phyloP scores from a whole-genome alignment of 495 filamentous ascomycete species.

The Penicillium malachiteum region DNA sequence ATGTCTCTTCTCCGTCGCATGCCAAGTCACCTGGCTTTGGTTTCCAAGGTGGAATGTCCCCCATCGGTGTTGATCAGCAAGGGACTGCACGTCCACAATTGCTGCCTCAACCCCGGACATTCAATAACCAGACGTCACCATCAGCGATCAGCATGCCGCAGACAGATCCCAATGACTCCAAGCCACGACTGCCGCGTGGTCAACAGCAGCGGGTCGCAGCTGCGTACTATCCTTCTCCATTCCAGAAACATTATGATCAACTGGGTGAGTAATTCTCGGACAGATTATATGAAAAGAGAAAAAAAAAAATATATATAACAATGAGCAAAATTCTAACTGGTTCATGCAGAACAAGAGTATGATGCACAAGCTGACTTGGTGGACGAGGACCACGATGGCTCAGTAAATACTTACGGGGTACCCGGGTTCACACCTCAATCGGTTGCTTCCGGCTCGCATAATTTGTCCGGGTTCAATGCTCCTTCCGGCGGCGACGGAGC shows the following conservation, averaged over 20 bases:
- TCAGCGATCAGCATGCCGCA: conserved; percentile 44
- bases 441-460: conserved; percentile 41
- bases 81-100: conserved; percentile 52
- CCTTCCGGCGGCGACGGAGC: conserved; percentile 37
- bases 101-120: conserved; percentile 41
- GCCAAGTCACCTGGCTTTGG: conserved; percentile 69
- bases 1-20: conserved; percentile 71
- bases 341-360: conserved; percentile 91
- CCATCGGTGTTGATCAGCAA: conserved; percentile 63
- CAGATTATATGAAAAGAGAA: not conserved
- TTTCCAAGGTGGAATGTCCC: conserved; percentile 67
- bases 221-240: conserved; percentile 78
- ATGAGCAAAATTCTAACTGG: not conserved
- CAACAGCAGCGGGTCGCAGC: conserved; percentile 36
- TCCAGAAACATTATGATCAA: conserved; percentile 94
- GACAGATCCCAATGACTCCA: conserved; percentile 37
- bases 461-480: conserved; percentile 36
- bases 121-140: conserved; percentile 38
- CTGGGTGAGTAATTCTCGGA: conserved; percentile 70
- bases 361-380: conserved; percentile 94
- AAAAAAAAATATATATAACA: not conserved
- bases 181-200: conserved; percentile 34
- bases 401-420: conserved; percentile 66
- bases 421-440: conserved; percentile 51
- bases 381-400: conserved; percentile 77